Conservation (phyloP, 2,329 filamentous ascomycete species). For the Fusarium fracticaudum region DNA sequence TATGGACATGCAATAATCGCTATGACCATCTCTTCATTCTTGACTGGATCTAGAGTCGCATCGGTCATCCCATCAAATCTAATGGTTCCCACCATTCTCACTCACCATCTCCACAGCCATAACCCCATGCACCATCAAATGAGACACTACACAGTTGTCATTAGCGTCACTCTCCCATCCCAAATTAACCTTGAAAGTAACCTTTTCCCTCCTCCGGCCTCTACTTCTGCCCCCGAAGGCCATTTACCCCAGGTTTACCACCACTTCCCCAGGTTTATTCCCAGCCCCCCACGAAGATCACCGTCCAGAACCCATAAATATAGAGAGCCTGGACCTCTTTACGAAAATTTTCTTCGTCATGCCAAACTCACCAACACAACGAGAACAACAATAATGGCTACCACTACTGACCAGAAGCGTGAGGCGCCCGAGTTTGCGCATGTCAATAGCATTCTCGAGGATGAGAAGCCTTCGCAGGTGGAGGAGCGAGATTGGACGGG, state of each 20-base stretch:
- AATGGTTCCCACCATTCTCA: neutral
- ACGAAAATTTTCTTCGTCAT: neutral
- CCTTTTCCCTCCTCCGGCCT: slow-evolving; percentile 10
- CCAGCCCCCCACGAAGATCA: slow-evolving; percentile 31
- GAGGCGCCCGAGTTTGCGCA: slow-evolving; percentile 32
- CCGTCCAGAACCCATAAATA: slow-evolving; percentile 25
- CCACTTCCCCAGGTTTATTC: slow-evolving; percentile 24
- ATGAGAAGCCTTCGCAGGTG: slow-evolving; percentile 34
- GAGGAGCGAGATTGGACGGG: slow-evolving; percentile 50
- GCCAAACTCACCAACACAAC: neutral
- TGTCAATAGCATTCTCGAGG: slow-evolving; percentile 37
- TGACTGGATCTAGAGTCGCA: neutral
- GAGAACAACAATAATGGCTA: slow-evolving; percentile 8
- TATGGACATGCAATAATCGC: no score
- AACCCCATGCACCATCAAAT: slow-evolving; percentile 6
- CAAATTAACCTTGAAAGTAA: neutral
- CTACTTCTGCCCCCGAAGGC: slow-evolving; percentile 29
- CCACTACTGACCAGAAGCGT: slow-evolving; percentile 6
- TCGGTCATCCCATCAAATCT: neutral
- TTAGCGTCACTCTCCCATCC: slow-evolving; percentile 1
- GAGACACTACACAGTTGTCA: neutral
- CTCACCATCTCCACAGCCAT: slow-evolving; percentile 10
- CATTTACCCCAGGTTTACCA: slow-evolving; percentile 12
- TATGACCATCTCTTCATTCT: neutral
- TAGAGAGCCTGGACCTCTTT: slow-evolving; percentile 1